Base-by-base conservation (phyloP, 2,329 filamentous ascomycete genomes). In the Macrophomina tecta region DNA sequence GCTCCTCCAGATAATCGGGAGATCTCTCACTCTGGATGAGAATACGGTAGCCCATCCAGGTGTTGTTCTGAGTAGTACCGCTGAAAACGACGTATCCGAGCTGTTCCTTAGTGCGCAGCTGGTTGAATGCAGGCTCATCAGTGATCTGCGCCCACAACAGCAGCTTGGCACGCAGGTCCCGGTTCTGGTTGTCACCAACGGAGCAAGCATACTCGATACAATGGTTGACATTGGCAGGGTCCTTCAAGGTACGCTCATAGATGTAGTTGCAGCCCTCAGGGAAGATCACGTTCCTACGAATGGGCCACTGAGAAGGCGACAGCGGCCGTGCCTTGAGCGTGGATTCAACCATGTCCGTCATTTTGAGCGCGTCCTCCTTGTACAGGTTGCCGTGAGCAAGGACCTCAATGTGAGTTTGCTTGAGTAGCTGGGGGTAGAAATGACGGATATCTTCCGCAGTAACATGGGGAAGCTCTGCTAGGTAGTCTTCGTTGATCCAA, bases 41-140 rank as follows among this genome's bases (percentile, higher is more conserved):
- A 70, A 99, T 91, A 5, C 94, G 87, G 79, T 95, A 95, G 0
- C 92, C 92, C 1, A 78, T 75, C 73, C 92, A 90, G 0, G 91
- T 94, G 0, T 91, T 93, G n/a, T 88, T 82, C 65, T 91, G 88
- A 63, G 86, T 86, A 46, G 89, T 84, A 34, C 93, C 92, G 58
- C 91, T 94, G 79, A 94, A 97, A 0, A 99, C 94, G 64, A 99
- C 92, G 73, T 99, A 99, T 12, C 95, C 95, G 6, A 99, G 89
- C 80, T 99, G 94, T 78, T 99, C 94, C 79, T 98, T 97, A 51
- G 95, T 98, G 60, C 95, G 89, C 7, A 99, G 85, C 77, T 97
- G 93, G 79, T 99, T 93, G 75, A 98, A 99, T 8, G 91, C 91
- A 4, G 94, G 94, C 80, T 99, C 95, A 66, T 97, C 91, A 0